Percentiles rank a stretch among this genome's conserved stretches.
These are phyloP conservation scores for Nemania bipapillata DNA, from an alignment of 2,329 filamentous ascomycete genomes.

Conservation along the genomic window DNA sequence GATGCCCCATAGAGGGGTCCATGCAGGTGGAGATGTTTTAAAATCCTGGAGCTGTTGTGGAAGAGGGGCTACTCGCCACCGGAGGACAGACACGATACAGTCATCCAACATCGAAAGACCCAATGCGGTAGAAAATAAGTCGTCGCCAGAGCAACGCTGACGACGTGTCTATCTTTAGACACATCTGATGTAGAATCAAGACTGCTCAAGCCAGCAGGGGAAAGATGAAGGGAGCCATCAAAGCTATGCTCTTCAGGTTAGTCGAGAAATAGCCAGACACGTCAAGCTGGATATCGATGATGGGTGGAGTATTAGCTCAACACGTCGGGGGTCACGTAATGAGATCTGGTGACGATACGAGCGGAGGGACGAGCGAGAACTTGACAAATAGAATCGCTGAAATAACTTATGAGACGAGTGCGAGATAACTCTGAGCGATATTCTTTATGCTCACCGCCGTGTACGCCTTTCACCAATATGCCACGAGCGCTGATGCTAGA, in stretches of 20 bases:
- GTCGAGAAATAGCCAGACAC: constrained; percentile 23
- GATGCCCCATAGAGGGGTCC: constrained; percentile 41
- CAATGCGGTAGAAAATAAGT: constrained; percentile 23
- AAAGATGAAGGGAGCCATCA: constrained; percentile 12
- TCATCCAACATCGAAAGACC: constrained; percentile 24
- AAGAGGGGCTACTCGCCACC: constrained; percentile 35
- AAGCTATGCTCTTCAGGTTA: constrained; percentile 14
- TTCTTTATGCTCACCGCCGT: background rate
- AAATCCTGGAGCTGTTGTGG: constrained; percentile 20
- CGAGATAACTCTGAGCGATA: background rate
- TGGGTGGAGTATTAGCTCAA: constrained; percentile 21
- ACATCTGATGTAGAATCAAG: background rate
- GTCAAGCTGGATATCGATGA: constrained; percentile 28
- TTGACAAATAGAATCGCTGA: constrained; percentile 13
- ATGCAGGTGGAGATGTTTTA: constrained; percentile 32
- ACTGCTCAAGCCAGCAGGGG: background rate
- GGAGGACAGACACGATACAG: constrained; percentile 34
- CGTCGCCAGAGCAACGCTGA: constrained; percentile 7
- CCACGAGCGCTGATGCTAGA: background rate
- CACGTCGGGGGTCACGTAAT: constrained; percentile 22
- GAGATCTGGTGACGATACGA: constrained; percentile 17
- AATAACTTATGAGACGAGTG: background rate
- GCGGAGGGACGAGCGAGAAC: constrained; percentile 10
- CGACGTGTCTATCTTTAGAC: constrained; percentile 31
- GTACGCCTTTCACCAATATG: background rate